These are phyloP conservation scores for Venustampulla echinocandica DNA, from an alignment of 495 filamentous ascomycete species.

Conservation along the genomic window DNA sequence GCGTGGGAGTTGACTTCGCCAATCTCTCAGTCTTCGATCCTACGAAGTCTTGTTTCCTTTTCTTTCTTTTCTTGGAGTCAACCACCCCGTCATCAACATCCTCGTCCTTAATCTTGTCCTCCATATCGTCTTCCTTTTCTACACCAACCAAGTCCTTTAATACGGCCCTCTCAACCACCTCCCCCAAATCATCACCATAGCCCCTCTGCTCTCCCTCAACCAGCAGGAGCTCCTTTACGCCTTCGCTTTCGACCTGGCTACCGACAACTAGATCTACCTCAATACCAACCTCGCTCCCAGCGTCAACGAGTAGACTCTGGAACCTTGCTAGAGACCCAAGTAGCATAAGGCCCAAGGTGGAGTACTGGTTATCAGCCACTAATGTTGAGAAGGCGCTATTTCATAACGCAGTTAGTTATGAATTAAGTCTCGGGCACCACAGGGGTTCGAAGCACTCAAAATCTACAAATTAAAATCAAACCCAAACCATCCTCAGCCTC, in stretches of 20 bases:
- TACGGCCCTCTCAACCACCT: neutral
- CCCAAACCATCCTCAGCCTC: too few species aligned
- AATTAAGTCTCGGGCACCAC: neutral
- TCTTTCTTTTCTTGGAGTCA: constrained; percentile 8
- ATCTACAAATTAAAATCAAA: too few species aligned
- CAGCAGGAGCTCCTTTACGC: neutral
- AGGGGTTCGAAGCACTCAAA: neutral
- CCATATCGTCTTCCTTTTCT: constrained; percentile 1
- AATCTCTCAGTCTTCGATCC: neutral
- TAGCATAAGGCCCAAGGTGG: constrained; percentile 69
- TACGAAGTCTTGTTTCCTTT: neutral
- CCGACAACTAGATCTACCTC: neutral
- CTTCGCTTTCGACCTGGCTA: neutral
- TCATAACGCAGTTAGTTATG: neutral
- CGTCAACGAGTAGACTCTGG: constrained; percentile 31
- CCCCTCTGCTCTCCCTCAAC: constrained; percentile 10
- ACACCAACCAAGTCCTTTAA: neutral
- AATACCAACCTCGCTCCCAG: neutral
- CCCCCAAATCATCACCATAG: constrained; percentile 3
- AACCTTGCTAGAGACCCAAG: constrained; percentile 57
- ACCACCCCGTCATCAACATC: neutral
- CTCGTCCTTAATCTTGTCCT: neutral
- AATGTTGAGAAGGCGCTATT: constrained; percentile 55
- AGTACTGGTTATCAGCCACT: constrained; percentile 62
- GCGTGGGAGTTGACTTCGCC: neutral